Evolutionary conservation across 2,329 filamentous ascomycete genomes (phyloP), one percentile per base, ranked within the genome.

Genomic region (Penicillium janthinellum): DNA sequence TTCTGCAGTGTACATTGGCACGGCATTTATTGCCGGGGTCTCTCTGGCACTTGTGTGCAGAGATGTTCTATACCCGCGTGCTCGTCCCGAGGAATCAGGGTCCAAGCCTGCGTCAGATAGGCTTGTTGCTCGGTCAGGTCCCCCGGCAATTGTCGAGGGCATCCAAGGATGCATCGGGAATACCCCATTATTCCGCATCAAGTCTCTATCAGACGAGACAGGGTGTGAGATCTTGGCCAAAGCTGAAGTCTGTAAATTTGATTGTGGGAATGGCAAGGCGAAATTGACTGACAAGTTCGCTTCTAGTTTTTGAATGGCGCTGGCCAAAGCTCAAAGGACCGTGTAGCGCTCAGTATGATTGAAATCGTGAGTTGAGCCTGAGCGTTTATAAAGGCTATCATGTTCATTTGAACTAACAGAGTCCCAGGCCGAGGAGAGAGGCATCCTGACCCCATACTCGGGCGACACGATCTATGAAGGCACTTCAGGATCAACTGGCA

Each of bases 401-500:
- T 45, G 28, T 4, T 15, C 28, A 47, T 20, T 14, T 56, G 49
- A 54, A 62, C 65, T 66, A 17, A 53, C n/a, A 2, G 17, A 41
- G 12, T 49, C 35, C 31, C 78, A 88, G 75, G 95, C 93, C 45
- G 95, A 99, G 81, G 83, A 86, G 62, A 79, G 84, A 51, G 92
- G 92, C 2, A 81, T 93, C 17, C 79, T 99, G 48, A 84, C 83
- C 0, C 94, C 95, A 0, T 82, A 90, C 66, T 88, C 90, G 22
- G 94, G 94, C 62, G 95, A 99, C 75, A 96, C 91, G 45, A 92
- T 99, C 70, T 99, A 98, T 77, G 95, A 99, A 80, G 95, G 95
- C 65, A 99, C 95, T 1, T 93, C 96, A 15, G 95, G 95, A 60
- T 96, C 91, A 73, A 99, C 95, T 0, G 95, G 95, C 22, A 98